These are phyloP conservation scores for Anastatica hierochuntica DNA, from an alignment of 345 rosid species.

Conservation along the genomic window DNA sequence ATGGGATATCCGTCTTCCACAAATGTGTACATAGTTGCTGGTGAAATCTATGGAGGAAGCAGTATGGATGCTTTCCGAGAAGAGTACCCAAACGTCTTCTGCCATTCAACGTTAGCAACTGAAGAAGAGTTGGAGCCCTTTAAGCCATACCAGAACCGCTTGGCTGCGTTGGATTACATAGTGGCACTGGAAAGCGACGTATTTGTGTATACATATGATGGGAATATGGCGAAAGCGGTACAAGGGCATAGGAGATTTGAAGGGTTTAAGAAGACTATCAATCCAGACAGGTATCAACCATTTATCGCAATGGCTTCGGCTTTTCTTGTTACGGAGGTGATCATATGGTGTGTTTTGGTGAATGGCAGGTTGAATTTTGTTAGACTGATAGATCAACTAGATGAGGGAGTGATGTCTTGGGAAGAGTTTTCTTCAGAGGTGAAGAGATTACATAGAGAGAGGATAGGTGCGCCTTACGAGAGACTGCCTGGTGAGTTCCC, in stretches of 20 bases:
- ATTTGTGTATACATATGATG: slow-evolving; percentile 84
- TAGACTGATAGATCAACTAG: slow-evolving; percentile 57
- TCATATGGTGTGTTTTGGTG: too few species aligned
- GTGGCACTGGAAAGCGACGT: slow-evolving; percentile 92
- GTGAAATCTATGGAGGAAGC: slow-evolving; percentile 66
- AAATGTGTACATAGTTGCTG: slow-evolving; percentile 83
- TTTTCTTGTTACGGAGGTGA: too few species aligned
- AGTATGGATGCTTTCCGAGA: slow-evolving; percentile 66
- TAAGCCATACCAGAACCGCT: slow-evolving; percentile 67
- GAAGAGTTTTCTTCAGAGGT: slow-evolving; percentile 65
- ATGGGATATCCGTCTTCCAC: slow-evolving; percentile 91
- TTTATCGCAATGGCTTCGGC: too few species aligned
- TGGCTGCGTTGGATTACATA: slow-evolving; percentile 85
- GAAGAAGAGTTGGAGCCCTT: slow-evolving; percentile 75
- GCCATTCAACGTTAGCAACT: slow-evolving; percentile 74
- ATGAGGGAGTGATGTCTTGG: slow-evolving; percentile 54
- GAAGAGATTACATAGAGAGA: slow-evolving; percentile 43
- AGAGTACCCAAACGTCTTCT: slow-evolving; percentile 77
- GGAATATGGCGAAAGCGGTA: slow-evolving; percentile 97
- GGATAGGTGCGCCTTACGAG: slow-evolving; percentile 66
- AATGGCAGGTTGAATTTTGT: slow-evolving; percentile 58
- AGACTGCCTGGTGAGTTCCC: slow-evolving; percentile 59
- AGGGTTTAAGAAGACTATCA: slow-evolving; percentile 76
- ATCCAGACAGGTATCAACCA: slow-evolving; percentile 85
- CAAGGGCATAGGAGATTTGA: slow-evolving; percentile 86